phyloP scores from a whole-genome alignment of 176 grass and related monocot genomes.

The Luzula sylvatica region DNA sequence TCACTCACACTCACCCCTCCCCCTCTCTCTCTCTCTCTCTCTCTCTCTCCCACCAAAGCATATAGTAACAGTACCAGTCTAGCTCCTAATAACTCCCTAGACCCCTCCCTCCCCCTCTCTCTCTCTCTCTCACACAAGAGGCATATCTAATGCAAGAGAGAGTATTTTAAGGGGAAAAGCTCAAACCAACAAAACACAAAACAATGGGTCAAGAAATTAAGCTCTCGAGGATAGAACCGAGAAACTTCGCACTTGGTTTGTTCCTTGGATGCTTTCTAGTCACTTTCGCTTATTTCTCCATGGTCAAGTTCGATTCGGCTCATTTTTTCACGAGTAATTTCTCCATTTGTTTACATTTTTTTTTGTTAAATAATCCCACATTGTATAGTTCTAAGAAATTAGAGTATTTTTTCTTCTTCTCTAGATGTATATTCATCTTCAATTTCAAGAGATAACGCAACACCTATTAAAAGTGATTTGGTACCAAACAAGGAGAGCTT shows the following conservation, averaged over 20 bases:
- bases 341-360: not conserved
- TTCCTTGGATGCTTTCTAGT: constrained; percentile 48
- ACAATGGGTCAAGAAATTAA: constrained; percentile 19
- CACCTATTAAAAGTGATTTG: not conserved
- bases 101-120: not conserved
- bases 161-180: constrained; percentile 1
- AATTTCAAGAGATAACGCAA: not conserved
- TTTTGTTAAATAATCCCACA: constrained; percentile 10
- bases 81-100: not conserved
- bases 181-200: not conserved
- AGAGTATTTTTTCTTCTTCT: not conserved
- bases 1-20: not conserved
- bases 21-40: not conserved
- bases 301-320: constrained; percentile 49
- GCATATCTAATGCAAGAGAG: no score
- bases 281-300: constrained; percentile 68
- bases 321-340: constrained; percentile 35
- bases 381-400: constrained; percentile 7
- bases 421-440: constrained; percentile 16
- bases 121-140: constrained; percentile 3
- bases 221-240: constrained; percentile 42
- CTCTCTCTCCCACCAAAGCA: not conserved
- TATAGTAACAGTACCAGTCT: no score
- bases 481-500: constrained; percentile 1
- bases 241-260: constrained; percentile 38